These are phyloP conservation scores for Jatropha curcas DNA, from an alignment of 345 rosid species.

Conservation along the genomic window DNA sequence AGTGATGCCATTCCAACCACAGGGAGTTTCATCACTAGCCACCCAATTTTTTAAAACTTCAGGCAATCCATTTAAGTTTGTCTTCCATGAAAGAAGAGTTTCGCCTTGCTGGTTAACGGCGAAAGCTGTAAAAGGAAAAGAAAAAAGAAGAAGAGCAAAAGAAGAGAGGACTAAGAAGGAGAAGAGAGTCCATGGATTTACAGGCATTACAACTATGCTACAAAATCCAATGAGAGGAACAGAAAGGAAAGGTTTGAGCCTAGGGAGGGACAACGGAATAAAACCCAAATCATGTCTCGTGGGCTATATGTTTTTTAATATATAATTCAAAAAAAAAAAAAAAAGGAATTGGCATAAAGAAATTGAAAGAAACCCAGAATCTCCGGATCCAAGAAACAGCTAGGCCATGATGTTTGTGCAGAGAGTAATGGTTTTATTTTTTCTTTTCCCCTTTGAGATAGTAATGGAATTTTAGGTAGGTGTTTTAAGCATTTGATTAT, in stretches of 20 bases:
- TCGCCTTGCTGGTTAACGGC: conserved; percentile 58
- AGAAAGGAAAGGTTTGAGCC: conserved; percentile 37
- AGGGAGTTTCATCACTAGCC: conserved; percentile 40
- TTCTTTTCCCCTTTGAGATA: no score
- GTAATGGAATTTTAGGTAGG: conserved; percentile 47
- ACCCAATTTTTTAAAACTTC: conserved; percentile 44
- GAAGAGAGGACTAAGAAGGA: conserved; percentile 31
- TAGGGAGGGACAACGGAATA: conserved; percentile 35
- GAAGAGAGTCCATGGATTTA: conserved; percentile 47
- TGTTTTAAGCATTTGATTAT: conserved; percentile 31
- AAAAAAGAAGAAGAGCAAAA: conserved; percentile 4
- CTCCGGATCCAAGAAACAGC: conserved; percentile 89
- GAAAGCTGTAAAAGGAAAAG: conserved; percentile 22
- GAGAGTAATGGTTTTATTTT: conserved; percentile 52
- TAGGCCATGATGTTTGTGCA: conserved; percentile 61
- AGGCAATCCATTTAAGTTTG: conserved; percentile 38
- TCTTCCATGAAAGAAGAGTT: conserved; percentile 61
- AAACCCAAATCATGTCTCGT: conserved; percentile 54
- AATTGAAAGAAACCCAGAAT: conserved; percentile 53
- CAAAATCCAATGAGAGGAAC: conserved; percentile 45
- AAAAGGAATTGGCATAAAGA: conserved; percentile 13
- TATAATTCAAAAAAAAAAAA: neutral
- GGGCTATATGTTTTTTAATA: conserved; percentile 26
- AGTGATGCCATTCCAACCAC: conserved; percentile 52
- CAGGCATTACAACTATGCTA: conserved; percentile 63